Evolutionary conservation across 2,329 filamentous ascomycete species (phyloP), one percentile per base, ranked within the genome.

Genomic region (Aspergillus pseudoviridinutans): DNA sequence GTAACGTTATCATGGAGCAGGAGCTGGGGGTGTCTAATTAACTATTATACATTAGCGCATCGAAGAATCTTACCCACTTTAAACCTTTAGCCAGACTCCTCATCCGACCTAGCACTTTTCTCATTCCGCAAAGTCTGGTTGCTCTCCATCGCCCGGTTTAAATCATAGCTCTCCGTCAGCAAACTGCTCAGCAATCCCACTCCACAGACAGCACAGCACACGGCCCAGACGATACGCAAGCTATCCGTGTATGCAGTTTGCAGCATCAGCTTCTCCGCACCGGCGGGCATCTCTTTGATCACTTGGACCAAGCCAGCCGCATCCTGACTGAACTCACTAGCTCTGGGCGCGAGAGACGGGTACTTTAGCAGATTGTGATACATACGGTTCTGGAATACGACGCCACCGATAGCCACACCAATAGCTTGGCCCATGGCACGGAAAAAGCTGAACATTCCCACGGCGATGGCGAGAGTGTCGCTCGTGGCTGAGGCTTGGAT

Each of bases 341-440:
- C 82, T 56, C 77, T 70, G 6, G 71, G 70, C 0, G 79, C 80
- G 52, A 85, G 78, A 24, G 74, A 70, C 0, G 81, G 75, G 49
- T 80, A 80, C 1, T 70, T 75, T 14, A 76, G 62, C 49, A 88
- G 70, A 59, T 83, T 80, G 49, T 71, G 72, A 54, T 74, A 76
- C 73, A 87, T 82, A 56, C 80, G 78, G 62, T 89, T 90, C 71
- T 90, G 86, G 74, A 90, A 90, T 54, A 88, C 80, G 32, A 87
- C 85, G 3, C 87, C 87, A 1, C 85, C 84, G 53, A 89, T 78
- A 1, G 87, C 86, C 2, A 90, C 84, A 25, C 87, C 87, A 9
- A 89, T 72, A 0, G 83, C 79, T 67, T 89, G 85, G 0, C 87
- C 87, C 25, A 89, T 80, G 1, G 82, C 80, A 14, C 86, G 82